These are phyloP conservation scores for Gigaspora rosea DNA, from an alignment of 192 early-diverging fungal species.

Conservation along the genomic window DNA sequence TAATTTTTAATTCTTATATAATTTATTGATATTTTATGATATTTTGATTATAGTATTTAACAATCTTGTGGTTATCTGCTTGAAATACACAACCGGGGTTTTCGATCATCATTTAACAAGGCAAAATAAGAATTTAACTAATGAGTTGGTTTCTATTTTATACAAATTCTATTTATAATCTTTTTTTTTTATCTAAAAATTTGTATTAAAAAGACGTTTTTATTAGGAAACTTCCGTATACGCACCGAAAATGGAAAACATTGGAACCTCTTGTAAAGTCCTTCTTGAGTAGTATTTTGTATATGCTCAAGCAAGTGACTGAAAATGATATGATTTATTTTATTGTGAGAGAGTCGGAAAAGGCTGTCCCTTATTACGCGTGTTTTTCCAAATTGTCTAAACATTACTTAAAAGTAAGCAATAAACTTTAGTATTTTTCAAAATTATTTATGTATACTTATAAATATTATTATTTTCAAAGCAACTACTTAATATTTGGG, in stretches of 20 bases:
- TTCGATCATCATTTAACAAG: slow-evolving; percentile 69
- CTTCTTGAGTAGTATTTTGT: slow-evolving; percentile 72
- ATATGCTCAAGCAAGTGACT: slow-evolving; percentile 80
- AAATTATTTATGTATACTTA: not conserved
- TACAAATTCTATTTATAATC: not conserved
- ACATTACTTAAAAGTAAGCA: slow-evolving; percentile 75
- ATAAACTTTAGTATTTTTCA: slow-evolving; percentile 4
- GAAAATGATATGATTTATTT: slow-evolving; percentile 83
- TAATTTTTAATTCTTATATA: not conserved
- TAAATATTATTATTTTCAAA: slow-evolving; percentile 18
- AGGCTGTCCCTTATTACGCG: slow-evolving; percentile 71
- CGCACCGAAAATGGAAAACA: slow-evolving; percentile 67
- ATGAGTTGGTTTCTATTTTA: not conserved
- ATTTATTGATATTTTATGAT: slow-evolving; percentile 13
- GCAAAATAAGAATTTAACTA: slow-evolving; percentile 28
- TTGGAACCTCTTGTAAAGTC: slow-evolving; percentile 81
- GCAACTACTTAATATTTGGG: slow-evolving; percentile 66
- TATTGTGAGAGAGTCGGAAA: slow-evolving; percentile 80
- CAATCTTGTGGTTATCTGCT: slow-evolving; percentile 71
- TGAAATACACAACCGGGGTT: slow-evolving; percentile 68
- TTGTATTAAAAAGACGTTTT: slow-evolving; percentile 28
- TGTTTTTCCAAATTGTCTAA: slow-evolving; percentile 81
- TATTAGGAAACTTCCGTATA: slow-evolving; percentile 41
- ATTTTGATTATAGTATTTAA: slow-evolving; percentile 67
- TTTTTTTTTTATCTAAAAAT: not conserved